Conservation (phyloP, 2,329 filamentous ascomycete genomes). For the Fonsecaea pugnacius region DNA sequence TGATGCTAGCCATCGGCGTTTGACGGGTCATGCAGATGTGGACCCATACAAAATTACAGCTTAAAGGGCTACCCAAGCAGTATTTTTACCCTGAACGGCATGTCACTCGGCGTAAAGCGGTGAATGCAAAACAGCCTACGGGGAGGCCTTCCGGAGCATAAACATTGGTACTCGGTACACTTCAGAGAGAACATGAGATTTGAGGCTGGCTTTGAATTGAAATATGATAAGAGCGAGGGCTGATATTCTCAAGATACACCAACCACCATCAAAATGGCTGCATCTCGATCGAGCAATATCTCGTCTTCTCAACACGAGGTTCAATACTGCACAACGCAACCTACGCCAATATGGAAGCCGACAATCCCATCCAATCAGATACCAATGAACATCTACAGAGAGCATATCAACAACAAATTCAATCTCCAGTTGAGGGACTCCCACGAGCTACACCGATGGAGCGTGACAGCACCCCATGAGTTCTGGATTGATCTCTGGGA, state of each 20-base stretch:
- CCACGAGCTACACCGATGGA: conserved; percentile 47
- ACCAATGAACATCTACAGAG: conserved; percentile 16
- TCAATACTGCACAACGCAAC: background rate
- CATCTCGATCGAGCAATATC: background rate
- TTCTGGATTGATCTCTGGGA: conserved; percentile 50
- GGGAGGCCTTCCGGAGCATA: background rate
- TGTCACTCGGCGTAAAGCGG: background rate
- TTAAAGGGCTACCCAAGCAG: background rate
- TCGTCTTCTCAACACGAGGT: background rate
- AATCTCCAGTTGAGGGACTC: conserved; percentile 26
- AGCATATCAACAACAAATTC: conserved; percentile 15
- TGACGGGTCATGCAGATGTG: background rate
- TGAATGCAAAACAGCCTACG: background rate
- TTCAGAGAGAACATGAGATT: background rate
- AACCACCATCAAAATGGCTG: background rate
- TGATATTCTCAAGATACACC: background rate
- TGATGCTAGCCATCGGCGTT: background rate
- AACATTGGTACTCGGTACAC: background rate
- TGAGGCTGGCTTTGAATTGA: background rate
- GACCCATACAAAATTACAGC: background rate
- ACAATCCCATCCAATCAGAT: conserved; percentile 1
- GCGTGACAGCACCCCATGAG: conserved; percentile 43
- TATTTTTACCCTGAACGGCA: background rate
- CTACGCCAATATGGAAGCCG: conserved; percentile 15
- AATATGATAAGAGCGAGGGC: background rate